Evolutionary conservation across 257 asterid species (phyloP), one percentile per base, ranked within the genome.

Genomic region (Plantago major): DNA sequence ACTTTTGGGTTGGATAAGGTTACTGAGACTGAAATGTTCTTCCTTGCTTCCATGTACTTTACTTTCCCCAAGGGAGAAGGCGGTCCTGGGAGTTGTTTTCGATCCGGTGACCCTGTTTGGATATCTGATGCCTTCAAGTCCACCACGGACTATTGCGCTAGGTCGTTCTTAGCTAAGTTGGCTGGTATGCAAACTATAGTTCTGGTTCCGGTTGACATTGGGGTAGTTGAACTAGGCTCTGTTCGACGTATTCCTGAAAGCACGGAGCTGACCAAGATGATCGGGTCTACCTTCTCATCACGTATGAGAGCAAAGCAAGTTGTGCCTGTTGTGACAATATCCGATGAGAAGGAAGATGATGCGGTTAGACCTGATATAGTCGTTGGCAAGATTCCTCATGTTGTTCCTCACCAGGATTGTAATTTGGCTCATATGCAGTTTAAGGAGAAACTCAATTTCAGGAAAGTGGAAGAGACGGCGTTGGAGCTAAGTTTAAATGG

Each of bases 11-110:
- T 93, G 84, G 99, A 93, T 75, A 82, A 79, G 79, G 95, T 93
- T 47, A 93, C 99, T 0, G 97, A 93, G 68, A 87, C 94, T 6
- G 99, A 93, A 74, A 80, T 93, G 96, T 93, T 93, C 78, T 93
- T 93, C 64, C 86, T 93, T 4, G 97, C 97, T 0, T 93, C 99
- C 1, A 93, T 93, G 99, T 93, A 93, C 77, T 93, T 93, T 17
- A 83, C 87, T 47, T 93, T 93, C 51, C 90, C 95, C 11, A 62
- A 74, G 60, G 96, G 95, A 13, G 84, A 77, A 78, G 99, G 95
- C 42, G 99, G 97, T 18, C 99, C 99, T 0, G 97, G 99, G 15
- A 85, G 68, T 61, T 83, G 95, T 60, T 93, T 80, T 55, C 85
- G 77, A 46, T 82, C 86, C 0, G 74, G 85, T 44, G 85, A 78